phyloP scores from a whole-genome alignment of 73 alveolate genomes.

The Paramecium pentaurelia region DNA sequence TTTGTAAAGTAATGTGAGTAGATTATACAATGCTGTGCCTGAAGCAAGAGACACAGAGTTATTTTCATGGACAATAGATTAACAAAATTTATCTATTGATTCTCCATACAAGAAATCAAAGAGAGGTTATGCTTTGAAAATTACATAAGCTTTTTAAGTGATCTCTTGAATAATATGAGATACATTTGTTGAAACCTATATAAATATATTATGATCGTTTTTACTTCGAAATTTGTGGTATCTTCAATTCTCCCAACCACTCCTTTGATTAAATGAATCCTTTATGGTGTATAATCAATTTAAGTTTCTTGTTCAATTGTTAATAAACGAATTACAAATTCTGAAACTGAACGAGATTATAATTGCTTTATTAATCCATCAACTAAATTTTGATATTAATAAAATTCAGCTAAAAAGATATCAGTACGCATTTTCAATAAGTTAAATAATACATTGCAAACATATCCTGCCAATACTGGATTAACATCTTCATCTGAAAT shows the following conservation, averaged over 20 bases:
- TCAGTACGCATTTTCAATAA: neutral
- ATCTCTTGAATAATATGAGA: neutral
- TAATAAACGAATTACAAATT: neutral
- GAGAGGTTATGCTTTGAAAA: neutral
- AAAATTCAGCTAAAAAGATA: neutral
- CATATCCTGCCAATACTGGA: slow-evolving; percentile 41
- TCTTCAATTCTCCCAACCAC: neutral
- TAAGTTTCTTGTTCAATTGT: neutral
- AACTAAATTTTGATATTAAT: neutral
- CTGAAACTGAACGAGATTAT: neutral
- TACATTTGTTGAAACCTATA: neutral
- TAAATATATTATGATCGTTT: neutral
- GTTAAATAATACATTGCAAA: neutral
- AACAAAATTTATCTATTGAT: neutral
- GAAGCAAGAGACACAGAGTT: neutral
- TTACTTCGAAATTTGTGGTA: neutral
- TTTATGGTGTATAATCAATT: neutral
- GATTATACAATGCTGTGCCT: neutral
- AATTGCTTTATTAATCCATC: neutral
- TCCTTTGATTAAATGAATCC: neutral
- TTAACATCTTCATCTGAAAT: neutral
- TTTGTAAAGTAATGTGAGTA: neutral
- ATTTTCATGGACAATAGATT: neutral
- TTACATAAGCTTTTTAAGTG: neutral
- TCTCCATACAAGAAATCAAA: neutral